Conservation (phyloP, 2,329 filamentous ascomycete species). For the Botrytis paeoniae region DNA sequence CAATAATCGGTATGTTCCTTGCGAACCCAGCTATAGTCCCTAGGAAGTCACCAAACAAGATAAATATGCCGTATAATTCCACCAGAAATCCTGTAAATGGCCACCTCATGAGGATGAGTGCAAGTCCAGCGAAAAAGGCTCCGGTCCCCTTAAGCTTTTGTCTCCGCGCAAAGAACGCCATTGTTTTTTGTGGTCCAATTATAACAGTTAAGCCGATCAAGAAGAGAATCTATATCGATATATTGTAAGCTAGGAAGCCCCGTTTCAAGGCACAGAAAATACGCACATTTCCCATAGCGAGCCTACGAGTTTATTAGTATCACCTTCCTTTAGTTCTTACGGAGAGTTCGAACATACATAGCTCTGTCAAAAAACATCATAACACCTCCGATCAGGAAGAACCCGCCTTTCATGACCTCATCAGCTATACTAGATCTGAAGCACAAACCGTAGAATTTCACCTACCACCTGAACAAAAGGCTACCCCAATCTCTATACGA, state of each 20-base stretch:
- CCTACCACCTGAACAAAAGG: constrained; percentile 96
- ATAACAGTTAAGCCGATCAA: constrained; percentile 94
- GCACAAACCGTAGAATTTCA: constrained; percentile 38
- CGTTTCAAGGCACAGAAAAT: constrained; percentile 18
- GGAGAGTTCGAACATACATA: constrained; percentile 60
- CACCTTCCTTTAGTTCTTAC: background rate
- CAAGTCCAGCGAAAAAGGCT: constrained; percentile 79
- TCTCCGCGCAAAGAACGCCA: constrained; percentile 88
- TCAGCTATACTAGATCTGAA: constrained; percentile 23
- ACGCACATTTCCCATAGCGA: constrained; percentile 84
- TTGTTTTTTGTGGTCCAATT: constrained; percentile 86
- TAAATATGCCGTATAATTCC: constrained; percentile 88
- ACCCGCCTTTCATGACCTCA: constrained; percentile 61
- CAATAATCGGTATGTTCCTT: constrained; percentile 77
- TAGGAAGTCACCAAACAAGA: constrained; percentile 94
- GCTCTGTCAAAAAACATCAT: constrained; percentile 97
- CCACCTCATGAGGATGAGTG: constrained; percentile 86
- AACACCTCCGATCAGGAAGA: constrained; percentile 93
- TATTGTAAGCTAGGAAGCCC: constrained; percentile 44
- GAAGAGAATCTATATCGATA: constrained; percentile 76
- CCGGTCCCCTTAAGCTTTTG: constrained; percentile 91
- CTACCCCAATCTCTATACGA: constrained; percentile 81
- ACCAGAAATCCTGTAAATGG: constrained; percentile 85
- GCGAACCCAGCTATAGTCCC: constrained; percentile 88
- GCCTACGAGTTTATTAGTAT: constrained; percentile 48